phyloP scores from a whole-genome alignment of 2,329 filamentous ascomycete species.

The Purpureocillium lavendulum region DNA sequence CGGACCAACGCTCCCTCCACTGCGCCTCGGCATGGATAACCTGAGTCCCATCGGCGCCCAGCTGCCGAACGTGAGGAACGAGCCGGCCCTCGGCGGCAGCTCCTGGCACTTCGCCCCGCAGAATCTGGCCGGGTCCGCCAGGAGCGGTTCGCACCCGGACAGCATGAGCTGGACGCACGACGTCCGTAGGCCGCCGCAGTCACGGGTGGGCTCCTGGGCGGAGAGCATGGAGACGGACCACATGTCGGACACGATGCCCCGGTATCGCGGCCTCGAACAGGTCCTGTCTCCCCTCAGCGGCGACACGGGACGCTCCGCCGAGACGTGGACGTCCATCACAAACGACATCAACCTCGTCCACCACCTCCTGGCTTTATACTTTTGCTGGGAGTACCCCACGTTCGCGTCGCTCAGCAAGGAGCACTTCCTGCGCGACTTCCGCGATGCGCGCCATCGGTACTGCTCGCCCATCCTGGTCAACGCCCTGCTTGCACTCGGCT shows the following conservation, averaged over 20 bases:
- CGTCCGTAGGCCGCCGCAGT: constrained; percentile 27
- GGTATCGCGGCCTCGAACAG: constrained; percentile 35
- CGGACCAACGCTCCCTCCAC: constrained; percentile 16
- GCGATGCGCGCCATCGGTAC: constrained; percentile 50
- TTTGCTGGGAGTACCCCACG: constrained; percentile 70
- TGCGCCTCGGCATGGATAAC: constrained; percentile 20
- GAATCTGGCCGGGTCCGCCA: constrained; percentile 36
- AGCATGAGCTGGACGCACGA: constrained; percentile 37
- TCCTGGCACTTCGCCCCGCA: constrained; percentile 40
- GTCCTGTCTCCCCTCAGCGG: constrained; percentile 37
- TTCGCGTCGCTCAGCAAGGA: constrained; percentile 66
- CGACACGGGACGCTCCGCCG: constrained; percentile 31
- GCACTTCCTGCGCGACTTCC: constrained; percentile 60
- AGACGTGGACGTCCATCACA: constrained; percentile 55
- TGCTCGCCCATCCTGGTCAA: constrained; percentile 62
- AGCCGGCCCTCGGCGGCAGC: constrained; percentile 20
- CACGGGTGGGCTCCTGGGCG: constrained; percentile 41
- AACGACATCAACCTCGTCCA: constrained; percentile 49
- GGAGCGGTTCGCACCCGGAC: constrained; percentile 38
- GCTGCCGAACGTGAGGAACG: constrained; percentile 17
- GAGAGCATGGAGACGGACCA: constrained; percentile 31
- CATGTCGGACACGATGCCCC: constrained; percentile 19
- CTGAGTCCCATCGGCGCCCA: constrained; percentile 20
- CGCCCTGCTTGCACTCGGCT: constrained; percentile 56
- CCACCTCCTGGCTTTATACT: constrained; percentile 59